Base-by-base conservation (phyloP, 176 grass and related monocot genomes). In the Triticum timopheevii region DNA sequence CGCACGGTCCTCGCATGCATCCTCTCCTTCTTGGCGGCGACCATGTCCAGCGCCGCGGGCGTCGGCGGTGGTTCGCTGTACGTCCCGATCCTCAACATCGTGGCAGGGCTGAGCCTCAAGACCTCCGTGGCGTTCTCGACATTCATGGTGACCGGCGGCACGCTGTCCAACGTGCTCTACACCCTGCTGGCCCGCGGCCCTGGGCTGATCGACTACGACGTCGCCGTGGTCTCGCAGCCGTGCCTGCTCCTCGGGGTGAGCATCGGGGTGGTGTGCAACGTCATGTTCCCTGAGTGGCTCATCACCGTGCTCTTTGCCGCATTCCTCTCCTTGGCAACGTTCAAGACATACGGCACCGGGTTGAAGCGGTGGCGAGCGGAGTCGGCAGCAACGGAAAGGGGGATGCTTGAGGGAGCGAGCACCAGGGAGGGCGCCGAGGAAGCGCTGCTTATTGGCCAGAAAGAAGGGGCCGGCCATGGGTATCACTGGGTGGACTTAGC, bases 231-330 rank as follows among this genome's bases (percentile, higher is more conserved):
- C 22, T 95, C 90, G 31, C 82, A 97, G 87, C 89, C 95, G 42
- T 86, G 90, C 76, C 92, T 97, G 80, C 90, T 95, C 17, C 86
- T 97, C n/a, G 95, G 93, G 3, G 93, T 97, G 27, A 97, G 93
- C 76, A 56, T 93, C 77, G 95, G 95, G 58, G 92, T 97, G 38
- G 56, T 91, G 25, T 95, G 89, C 84, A 97, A 97, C 80, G 56
- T 94, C 73, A 82, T 90, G 82, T 95, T 95, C 83, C 95, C 95
- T 0, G 95, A 97, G 59, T 97, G 95, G 95, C 90, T 97, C 78
- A 93, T 97, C 88, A 95, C 93, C 68, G 82, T 39, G 59, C 71
- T 93, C 23, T 97, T 97, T 17, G 23, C 85, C 19, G 34, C 78
- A 0, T 89, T 93, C 80, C 79, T 93, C 6, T 86, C 88, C 3